These are phyloP conservation scores for Gloeostereum incarnatum DNA, from an alignment of 768 basidiomycete genomes.

Conservation along the genomic window DNA sequence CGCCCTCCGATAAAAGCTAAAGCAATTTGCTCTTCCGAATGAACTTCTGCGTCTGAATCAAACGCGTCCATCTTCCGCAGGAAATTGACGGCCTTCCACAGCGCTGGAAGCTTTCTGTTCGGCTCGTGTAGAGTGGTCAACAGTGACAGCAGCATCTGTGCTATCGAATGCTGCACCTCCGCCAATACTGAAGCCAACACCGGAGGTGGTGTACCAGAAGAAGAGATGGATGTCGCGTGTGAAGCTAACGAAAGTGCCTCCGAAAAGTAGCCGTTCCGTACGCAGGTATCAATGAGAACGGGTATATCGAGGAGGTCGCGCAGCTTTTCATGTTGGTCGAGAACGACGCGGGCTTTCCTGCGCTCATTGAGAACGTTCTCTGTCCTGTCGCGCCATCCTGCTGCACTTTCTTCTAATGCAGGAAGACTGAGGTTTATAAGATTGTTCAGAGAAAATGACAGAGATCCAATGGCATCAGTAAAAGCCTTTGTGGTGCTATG, in stretches of 20 bases:
- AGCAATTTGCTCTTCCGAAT: conserved; percentile 71
- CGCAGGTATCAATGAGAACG: conserved; percentile 85
- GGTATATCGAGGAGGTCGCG: conserved; percentile 89
- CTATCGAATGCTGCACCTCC: conserved; percentile 59
- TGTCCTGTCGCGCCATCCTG: conserved; percentile 64
- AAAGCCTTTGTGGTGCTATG: conserved; percentile 74
- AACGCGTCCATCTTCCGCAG: conserved; percentile 76
- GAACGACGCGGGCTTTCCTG: conserved; percentile 70
- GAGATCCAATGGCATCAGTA: conserved; percentile 58
- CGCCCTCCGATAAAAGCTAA: conserved; percentile 77
- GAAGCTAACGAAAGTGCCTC: conserved; percentile 83
- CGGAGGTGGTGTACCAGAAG: conserved; percentile 30
- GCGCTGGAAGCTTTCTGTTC: conserved; percentile 72
- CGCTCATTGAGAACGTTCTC: conserved; percentile 68
- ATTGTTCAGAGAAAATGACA: conserved; percentile 64
- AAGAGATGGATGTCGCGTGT: conserved; percentile 51
- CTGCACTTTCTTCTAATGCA: conserved; percentile 63
- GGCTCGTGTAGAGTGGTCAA: conserved; percentile 74
- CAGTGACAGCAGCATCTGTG: conserved; percentile 71
- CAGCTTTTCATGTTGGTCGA: conserved; percentile 91
- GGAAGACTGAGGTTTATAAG: conserved; percentile 66
- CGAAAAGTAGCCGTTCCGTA: conserved; percentile 85
- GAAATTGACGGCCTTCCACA: conserved; percentile 88
- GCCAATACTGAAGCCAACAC: conserved; percentile 51
- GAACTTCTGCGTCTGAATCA: conserved; percentile 19